A percentile compares a stretch with the other conserved stretches of the same genome.
Evolutionary conservation across 2,329 filamentous ascomycete genomes (phyloP).

Genomic region (Colletotrichum somersetense): DNA sequence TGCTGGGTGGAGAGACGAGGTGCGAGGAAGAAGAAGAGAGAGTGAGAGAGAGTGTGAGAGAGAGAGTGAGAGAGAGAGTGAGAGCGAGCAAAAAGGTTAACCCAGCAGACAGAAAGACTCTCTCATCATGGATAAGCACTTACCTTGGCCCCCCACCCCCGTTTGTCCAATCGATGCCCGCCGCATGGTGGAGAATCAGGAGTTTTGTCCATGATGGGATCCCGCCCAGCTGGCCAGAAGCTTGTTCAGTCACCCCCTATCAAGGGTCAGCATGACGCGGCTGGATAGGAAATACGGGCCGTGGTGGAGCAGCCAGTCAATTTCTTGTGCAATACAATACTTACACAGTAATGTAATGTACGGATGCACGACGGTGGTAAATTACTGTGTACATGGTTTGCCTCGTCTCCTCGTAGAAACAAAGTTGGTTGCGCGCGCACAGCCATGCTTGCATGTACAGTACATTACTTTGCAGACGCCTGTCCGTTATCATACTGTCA

Average conservation of each 20-base stretch:
- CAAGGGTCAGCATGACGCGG: conserved; percentile 31
- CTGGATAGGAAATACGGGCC: conserved; percentile 28
- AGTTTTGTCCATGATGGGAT: conserved; percentile 10
- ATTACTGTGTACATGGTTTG: too few relatives aligned
- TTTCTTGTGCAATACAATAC: background rate
- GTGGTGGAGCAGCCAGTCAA: conserved; percentile 10
- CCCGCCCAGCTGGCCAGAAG: conserved; percentile 25
- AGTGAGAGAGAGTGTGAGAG: background rate
- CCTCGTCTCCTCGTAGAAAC: background rate
- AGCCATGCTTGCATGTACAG: conserved; percentile 15
- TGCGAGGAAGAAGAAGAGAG: background rate
- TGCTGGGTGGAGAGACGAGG: background rate
- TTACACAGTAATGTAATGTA: background rate
- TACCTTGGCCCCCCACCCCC: too few relatives aligned
- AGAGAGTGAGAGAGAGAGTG: background rate
- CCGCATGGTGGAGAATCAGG: background rate
- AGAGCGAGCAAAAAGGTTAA: background rate
- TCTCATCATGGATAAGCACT: too few relatives aligned
- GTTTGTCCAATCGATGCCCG: conserved; percentile 7
- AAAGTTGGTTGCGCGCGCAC: background rate
- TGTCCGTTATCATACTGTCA: background rate
- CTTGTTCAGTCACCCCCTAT: conserved; percentile 32
- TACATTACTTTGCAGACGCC: background rate
- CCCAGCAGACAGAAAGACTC: background rate
- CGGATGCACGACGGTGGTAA: background rate